Conservation (phyloP, 768 basidiomycete genomes). For the Mycena metata region DNA sequence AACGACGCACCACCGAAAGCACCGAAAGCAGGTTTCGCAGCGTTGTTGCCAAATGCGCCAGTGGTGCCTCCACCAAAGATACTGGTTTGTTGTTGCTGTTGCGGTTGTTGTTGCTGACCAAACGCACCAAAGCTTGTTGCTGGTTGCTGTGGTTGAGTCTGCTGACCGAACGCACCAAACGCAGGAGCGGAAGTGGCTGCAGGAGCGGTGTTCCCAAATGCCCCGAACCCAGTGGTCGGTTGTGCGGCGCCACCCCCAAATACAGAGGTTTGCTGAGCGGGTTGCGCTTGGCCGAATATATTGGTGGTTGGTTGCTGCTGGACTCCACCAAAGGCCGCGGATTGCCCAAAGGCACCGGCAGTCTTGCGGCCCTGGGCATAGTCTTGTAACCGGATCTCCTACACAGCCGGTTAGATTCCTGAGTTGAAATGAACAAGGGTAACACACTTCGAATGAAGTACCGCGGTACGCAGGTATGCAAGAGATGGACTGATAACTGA, state of each 20-base stretch:
- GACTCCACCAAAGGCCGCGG: constrained; percentile 60
- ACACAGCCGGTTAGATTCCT: constrained; percentile 32
- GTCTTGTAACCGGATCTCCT: constrained; percentile 86
- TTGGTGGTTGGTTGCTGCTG: constrained; percentile 56
- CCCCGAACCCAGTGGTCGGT: constrained; percentile 57
- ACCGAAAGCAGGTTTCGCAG: constrained; percentile 54
- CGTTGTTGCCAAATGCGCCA: constrained; percentile 50
- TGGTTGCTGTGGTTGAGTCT: constrained; percentile 47
- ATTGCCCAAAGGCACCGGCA: constrained; percentile 71
- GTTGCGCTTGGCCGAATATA: constrained; percentile 62
- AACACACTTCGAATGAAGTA: constrained; percentile 80
- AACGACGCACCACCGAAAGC: constrained; percentile 48
- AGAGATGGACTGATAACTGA: constrained; percentile 85
- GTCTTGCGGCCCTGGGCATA: constrained; percentile 82
- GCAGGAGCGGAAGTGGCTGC: constrained; percentile 45
- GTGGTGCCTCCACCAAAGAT: constrained; percentile 38
- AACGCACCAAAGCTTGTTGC: constrained; percentile 45
- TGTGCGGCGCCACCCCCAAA: constrained; percentile 51
- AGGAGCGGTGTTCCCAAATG: constrained; percentile 55
- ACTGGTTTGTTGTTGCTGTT: constrained; percentile 37
- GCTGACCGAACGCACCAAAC: constrained; percentile 50
- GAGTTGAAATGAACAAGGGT: background rate
- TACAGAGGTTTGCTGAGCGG: constrained; percentile 53
- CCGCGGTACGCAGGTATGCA: constrained; percentile 85
- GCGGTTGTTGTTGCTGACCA: constrained; percentile 49